A percentile compares a stretch with the other conserved stretches of the same genome.
These are phyloP conservation scores for Phylloporus arenicola DNA, from an alignment of 768 basidiomycete species.

Conservation along the genomic window DNA sequence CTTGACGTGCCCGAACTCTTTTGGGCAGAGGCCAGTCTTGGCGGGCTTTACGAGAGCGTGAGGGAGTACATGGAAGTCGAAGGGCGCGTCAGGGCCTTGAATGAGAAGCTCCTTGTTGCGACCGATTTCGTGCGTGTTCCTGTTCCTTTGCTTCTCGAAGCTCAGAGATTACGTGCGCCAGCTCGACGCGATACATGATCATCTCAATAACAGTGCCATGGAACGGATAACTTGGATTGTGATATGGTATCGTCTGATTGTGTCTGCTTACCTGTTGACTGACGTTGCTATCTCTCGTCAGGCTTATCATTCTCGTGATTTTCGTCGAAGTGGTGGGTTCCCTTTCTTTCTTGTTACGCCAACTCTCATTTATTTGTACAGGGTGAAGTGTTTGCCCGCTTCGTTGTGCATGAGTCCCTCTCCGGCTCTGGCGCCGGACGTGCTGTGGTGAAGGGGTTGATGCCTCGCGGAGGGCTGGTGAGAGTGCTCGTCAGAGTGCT, in stretches of 20 bases:
- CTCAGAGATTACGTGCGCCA: conserved; percentile 28
- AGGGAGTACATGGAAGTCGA: conserved; percentile 94
- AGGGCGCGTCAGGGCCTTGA: conserved; percentile 74
- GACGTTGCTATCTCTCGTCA: conserved; percentile 32
- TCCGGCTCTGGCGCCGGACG: conserved; percentile 4
- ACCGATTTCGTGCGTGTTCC: conserved; percentile 71
- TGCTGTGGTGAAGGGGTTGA: conserved; percentile 8
- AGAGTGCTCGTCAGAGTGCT: conserved; percentile 15
- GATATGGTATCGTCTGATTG: conserved; percentile 48
- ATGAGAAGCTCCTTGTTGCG: conserved; percentile 82
- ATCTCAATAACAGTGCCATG: conserved; percentile 86
- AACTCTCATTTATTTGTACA: conserved; percentile 19
- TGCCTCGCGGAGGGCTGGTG: conserved; percentile 24
- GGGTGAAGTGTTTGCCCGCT: conserved; percentile 81
- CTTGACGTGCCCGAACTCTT: conserved; percentile 92
- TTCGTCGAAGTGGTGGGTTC: conserved; percentile 74
- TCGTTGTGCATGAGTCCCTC: conserved; percentile 48
- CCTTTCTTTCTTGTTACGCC: no score
- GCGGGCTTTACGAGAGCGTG: conserved; percentile 86
- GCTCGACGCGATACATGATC: conserved; percentile 91
- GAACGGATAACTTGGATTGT: conserved; percentile 83
- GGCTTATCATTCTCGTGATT: conserved; percentile 86
- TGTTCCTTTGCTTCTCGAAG: no score
- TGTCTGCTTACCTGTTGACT: conserved; percentile 37
- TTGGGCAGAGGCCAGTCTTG: conserved; percentile 90